Evolutionary conservation across 108 stramenopile species (phyloP).

Genomic region (Cyclotella cryptica): DNA sequence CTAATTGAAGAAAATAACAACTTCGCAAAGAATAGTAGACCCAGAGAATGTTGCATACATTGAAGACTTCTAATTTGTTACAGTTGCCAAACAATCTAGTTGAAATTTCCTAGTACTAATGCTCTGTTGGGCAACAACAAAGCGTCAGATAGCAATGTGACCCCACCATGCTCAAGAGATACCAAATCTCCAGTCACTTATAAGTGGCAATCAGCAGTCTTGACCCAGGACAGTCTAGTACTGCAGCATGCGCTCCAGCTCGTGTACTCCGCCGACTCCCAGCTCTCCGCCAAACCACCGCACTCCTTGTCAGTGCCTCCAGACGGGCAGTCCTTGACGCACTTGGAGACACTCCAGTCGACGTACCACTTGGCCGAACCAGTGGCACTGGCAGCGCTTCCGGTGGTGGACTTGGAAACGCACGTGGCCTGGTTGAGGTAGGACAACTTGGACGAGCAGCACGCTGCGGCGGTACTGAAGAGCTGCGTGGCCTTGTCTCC

Average conservation of each 20-base stretch:
- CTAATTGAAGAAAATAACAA: too few species aligned
- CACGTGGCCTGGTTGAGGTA: conserved; percentile 3
- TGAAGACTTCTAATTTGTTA: too few species aligned
- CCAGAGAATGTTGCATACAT: too few species aligned
- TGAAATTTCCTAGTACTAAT: too few species aligned
- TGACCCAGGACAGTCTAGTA: neutral
- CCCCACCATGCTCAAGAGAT: too few species aligned
- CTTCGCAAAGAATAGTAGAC: too few species aligned
- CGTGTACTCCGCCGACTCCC: conserved; percentile 8
- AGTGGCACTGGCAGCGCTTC: neutral
- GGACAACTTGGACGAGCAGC: conserved; percentile 12
- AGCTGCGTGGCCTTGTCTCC: neutral
- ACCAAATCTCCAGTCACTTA: too few species aligned
- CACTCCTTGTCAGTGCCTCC: neutral
- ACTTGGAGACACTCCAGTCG: conserved; percentile 9
- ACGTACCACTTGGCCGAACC: conserved; percentile 16
- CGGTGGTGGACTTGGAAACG: neutral
- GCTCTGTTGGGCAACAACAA: too few species aligned
- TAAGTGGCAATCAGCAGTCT: conserved; percentile 2
- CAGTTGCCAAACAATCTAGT: too few species aligned
- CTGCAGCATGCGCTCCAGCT: conserved; percentile 3
- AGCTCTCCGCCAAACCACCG: conserved; percentile 11
- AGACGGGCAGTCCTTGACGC: conserved; percentile 13
- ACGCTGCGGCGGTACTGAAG: conserved; percentile 4
- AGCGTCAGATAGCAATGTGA: too few species aligned